A percentile compares a stretch with the other conserved stretches of the same genome.
Evolutionary conservation across 2,329 filamentous ascomycete species (phyloP).

Genomic region (Aspergillus sp.): DNA sequence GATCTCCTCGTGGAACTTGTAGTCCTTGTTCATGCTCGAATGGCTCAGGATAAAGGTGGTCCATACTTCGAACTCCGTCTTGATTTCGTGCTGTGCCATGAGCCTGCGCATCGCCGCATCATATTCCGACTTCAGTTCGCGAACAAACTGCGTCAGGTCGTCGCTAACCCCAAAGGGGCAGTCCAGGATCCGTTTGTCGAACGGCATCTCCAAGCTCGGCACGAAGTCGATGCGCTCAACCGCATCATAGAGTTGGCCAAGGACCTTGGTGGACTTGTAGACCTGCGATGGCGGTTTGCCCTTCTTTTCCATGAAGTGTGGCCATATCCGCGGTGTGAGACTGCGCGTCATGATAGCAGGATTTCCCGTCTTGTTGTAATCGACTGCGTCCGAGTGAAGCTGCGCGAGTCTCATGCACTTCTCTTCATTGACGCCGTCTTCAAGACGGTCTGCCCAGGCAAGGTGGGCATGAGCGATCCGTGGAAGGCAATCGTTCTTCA

Average conservation of each 20-base stretch:
- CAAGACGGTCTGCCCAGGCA: conserved; percentile 58
- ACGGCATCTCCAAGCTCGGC: conserved; percentile 61
- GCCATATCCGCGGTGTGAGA: conserved; percentile 57
- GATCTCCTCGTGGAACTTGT: conserved; percentile 79
- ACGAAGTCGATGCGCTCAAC: conserved; percentile 60
- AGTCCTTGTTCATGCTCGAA: conserved; percentile 63
- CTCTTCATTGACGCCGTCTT: conserved; percentile 54
- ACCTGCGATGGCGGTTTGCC: conserved; percentile 35
- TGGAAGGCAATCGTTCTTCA: conserved; percentile 78
- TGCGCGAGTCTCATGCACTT: conserved; percentile 67
- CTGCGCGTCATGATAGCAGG: conserved; percentile 57
- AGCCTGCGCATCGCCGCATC: conserved; percentile 67
- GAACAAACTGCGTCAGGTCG: conserved; percentile 49
- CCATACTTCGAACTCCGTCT: conserved; percentile 87
- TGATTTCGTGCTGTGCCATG: conserved; percentile 75
- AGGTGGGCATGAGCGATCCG: conserved; percentile 76
- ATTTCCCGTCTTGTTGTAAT: conserved; percentile 84
- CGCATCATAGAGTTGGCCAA: conserved; percentile 75
- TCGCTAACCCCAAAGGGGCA: conserved; percentile 48
- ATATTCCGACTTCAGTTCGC: conserved; percentile 63
- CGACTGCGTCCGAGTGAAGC: conserved; percentile 83
- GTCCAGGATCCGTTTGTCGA: conserved; percentile 65
- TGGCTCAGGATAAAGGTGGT: conserved; percentile 73
- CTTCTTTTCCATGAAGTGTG: conserved; percentile 79
- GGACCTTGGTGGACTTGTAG: conserved; percentile 61